Evolutionary conservation across 1,284 basidiomycete genomes (phyloP).

Genomic region (Leccinum griseonigrum): DNA sequence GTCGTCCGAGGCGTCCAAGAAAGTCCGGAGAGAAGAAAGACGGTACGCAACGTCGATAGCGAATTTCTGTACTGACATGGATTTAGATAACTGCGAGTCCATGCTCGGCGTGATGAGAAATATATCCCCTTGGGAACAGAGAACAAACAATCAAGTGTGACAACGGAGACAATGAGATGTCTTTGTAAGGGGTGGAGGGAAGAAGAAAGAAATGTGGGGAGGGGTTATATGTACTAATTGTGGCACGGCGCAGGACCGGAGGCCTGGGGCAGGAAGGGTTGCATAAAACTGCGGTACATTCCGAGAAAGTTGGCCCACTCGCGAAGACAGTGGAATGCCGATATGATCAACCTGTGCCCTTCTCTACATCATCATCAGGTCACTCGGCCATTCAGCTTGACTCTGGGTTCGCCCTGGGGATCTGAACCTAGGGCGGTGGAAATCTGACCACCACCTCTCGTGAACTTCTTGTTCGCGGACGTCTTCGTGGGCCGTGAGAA

Average conservation of each 20-base stretch:
- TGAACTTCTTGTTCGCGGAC: slow-evolving; percentile 8
- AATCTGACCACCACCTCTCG: slow-evolving; percentile 5
- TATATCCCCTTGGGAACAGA: slow-evolving; percentile 19
- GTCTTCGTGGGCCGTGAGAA: slow-evolving; percentile 17
- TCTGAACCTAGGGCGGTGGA: slow-evolving; percentile 6
- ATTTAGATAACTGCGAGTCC: slow-evolving; percentile 16
- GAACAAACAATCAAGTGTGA: slow-evolving; percentile 15
- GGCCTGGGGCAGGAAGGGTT: slow-evolving; percentile 15
- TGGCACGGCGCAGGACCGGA: slow-evolving; percentile 26
- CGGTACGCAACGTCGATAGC: slow-evolving; percentile 33
- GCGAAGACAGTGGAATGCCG: slow-evolving; percentile 10
- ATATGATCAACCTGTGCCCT: slow-evolving; percentile 17
- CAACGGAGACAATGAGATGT: slow-evolving; percentile 1
- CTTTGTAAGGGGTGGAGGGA: slow-evolving; percentile 13
- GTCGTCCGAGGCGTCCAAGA: slow-evolving; percentile 34
- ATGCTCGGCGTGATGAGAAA: slow-evolving; percentile 12
- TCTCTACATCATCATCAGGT: slow-evolving; percentile 4
- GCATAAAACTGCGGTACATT: slow-evolving; percentile 33
- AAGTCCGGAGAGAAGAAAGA: slow-evolving; percentile 33
- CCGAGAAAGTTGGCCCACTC: slow-evolving; percentile 21
- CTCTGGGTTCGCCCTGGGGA: not conserved
- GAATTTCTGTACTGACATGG: slow-evolving; percentile 27
- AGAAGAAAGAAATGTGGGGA: slow-evolving; percentile 14
- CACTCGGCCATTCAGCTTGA: not conserved
- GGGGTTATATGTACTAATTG: slow-evolving; percentile 28